A percentile compares a stretch with the other conserved stretches of the same genome.
Conservation (phyloP, 129 eudicot species). For the Scalesia atractyloides region DNA sequence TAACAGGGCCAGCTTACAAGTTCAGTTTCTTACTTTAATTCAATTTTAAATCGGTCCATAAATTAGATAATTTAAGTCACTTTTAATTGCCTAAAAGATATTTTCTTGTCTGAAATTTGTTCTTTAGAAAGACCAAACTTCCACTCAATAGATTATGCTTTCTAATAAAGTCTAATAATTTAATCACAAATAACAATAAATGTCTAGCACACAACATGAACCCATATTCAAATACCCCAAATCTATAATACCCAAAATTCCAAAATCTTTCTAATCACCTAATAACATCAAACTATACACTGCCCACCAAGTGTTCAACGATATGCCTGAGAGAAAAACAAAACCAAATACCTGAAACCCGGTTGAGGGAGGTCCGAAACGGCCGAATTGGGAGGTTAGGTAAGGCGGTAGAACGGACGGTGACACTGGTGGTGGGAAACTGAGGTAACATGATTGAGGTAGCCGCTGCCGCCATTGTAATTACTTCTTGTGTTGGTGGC, state of each 20-base stretch:
- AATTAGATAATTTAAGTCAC: background rate
- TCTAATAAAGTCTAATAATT: background rate
- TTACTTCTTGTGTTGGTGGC: too few relatives aligned
- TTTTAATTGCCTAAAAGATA: too few relatives aligned
- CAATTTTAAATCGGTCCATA: background rate
- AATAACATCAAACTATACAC: background rate
- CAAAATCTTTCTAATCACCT: constrained; percentile 7
- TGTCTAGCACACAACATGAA: background rate
- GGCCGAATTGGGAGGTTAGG: constrained; percentile 59
- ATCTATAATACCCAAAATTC: background rate
- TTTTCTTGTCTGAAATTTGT: background rate
- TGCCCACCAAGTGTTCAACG: constrained; percentile 26
- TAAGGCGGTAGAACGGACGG: constrained; percentile 40
- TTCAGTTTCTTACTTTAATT: constrained; percentile 1
- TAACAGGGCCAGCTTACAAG: background rate
- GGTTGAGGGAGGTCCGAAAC: constrained; percentile 39
- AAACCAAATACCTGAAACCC: constrained; percentile 48
- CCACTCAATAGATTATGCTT: background rate
- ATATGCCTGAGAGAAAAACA: constrained; percentile 27
- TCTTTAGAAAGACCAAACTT: background rate
- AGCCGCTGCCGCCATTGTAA: constrained; percentile 25
- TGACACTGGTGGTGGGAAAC: constrained; percentile 12
- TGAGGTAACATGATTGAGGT: constrained; percentile 49
- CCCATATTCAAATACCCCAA: background rate
- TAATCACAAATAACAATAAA: background rate